Conservation (phyloP, 352 stramenopile genomes). For the Chrysophaeum taylorii region DNA sequence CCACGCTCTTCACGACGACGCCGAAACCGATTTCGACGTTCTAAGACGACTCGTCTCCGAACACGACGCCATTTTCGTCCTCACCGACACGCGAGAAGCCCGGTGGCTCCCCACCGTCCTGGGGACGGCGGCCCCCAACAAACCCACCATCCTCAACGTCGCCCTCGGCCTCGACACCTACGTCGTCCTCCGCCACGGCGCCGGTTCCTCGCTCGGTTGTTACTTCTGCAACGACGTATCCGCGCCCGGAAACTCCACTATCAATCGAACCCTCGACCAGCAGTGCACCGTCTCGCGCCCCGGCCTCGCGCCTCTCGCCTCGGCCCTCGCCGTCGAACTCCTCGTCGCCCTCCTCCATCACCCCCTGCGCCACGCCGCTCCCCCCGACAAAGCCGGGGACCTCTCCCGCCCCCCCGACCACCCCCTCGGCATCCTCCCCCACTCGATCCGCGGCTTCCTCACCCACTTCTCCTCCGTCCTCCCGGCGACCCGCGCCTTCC, state of each 20-base stretch:
- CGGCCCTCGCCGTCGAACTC: conserved; percentile 86
- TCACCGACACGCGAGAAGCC: conserved; percentile 95
- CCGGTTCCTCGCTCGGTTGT: conserved; percentile 66
- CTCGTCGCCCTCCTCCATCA: conserved; percentile 88
- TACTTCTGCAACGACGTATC: conserved; percentile 99
- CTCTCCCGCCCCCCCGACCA: conserved; percentile 12
- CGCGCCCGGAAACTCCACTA: conserved; percentile 87
- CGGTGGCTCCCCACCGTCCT: conserved; percentile 96
- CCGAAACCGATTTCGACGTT: conserved; percentile 40
- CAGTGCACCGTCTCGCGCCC: conserved; percentile 98
- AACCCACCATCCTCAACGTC: conserved; percentile 77
- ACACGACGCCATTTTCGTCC: conserved; percentile 89
- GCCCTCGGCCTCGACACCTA: conserved; percentile 91
- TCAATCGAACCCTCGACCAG: conserved; percentile 94
- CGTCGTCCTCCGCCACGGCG: conserved; percentile 92
- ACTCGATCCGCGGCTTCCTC: conserved; percentile 88
- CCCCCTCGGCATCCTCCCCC: conserved; percentile 70
- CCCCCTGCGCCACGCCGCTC: conserved; percentile 54
- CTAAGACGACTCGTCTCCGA: conserved; percentile 76
- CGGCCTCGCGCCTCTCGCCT: conserved; percentile 65
- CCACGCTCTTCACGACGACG: conserved; percentile 48
- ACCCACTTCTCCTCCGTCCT: conserved; percentile 75
- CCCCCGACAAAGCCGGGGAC: conserved; percentile 32
- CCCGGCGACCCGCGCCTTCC: conserved; percentile 74
- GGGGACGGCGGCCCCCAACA: conserved; percentile 64